Percentiles rank a stretch among this genome's conserved stretches.
Evolutionary conservation across 176 grass and related monocot genomes (phyloP).

Genomic region (Bonia amplexicaulis): DNA sequence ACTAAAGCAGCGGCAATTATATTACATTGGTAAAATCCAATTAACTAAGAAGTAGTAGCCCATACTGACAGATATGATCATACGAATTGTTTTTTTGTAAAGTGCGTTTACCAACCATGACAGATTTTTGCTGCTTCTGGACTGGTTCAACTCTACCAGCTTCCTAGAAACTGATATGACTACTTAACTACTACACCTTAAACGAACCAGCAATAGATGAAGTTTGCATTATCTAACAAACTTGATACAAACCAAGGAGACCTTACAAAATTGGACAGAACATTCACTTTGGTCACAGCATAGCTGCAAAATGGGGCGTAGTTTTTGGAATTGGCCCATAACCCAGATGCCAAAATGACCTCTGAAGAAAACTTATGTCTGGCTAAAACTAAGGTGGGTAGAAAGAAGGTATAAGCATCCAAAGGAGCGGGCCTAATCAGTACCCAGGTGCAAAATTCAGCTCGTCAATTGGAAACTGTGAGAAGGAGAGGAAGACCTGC

Average conservation of each 20-base stretch:
- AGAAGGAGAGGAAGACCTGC: not conserved
- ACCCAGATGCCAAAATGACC: not conserved
- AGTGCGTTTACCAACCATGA: not conserved
- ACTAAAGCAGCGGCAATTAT: not conserved
- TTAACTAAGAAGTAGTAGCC: not conserved
- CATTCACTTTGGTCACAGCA: not conserved
- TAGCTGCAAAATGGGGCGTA: not conserved
- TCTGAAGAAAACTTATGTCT: not conserved
- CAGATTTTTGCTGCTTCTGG: conserved; percentile 8
- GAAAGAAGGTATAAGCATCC: not conserved
- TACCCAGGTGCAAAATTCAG: not conserved
- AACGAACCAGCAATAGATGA: not conserved
- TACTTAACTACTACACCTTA: not conserved
- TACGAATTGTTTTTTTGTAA: conserved; percentile 7
- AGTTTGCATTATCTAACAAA: conserved; percentile 12
- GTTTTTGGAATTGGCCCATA: not conserved
- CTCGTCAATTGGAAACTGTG: not conserved
- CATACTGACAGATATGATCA: conserved; percentile 1
- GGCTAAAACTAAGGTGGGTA: not conserved
- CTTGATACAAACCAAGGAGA: not conserved
- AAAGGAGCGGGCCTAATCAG: not conserved
- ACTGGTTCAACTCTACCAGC: not conserved
- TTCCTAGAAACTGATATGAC: not conserved
- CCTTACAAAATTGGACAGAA: not conserved
- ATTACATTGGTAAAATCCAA: not conserved